phyloP scores from a whole-genome alignment of 1,284 basidiomycete genomes.

The Ceratobasidium sp. region DNA sequence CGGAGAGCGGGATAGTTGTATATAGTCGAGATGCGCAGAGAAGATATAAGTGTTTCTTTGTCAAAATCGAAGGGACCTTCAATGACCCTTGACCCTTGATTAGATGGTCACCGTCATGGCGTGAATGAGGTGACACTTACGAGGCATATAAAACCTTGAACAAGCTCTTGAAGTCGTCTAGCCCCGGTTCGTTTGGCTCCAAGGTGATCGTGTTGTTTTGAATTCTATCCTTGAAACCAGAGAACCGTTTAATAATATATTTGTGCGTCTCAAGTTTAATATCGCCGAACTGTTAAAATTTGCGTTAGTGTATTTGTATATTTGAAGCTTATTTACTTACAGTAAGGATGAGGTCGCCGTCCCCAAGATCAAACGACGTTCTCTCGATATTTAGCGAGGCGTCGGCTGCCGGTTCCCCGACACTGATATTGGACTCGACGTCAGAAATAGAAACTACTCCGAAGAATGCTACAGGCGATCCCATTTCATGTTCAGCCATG shows the following conservation, averaged over 20 bases:
- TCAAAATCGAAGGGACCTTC: slow-evolving; percentile 19
- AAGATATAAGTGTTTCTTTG: not conserved
- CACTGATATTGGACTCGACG: no score
- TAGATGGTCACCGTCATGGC: no score
- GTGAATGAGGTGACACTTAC: not conserved
- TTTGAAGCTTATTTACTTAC: no score
- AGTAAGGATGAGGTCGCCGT: no score
- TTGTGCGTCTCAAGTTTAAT: slow-evolving; percentile 25
- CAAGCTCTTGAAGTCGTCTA: not conserved
- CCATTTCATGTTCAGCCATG: no score
- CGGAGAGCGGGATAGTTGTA: slow-evolving; percentile 20
- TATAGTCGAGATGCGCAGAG: not conserved
- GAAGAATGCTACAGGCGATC: no score
- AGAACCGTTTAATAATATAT: slow-evolving; percentile 20
- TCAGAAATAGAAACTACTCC: no score
- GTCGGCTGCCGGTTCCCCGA: no score
- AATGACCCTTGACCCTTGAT: not conserved
- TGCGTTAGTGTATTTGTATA: no score
- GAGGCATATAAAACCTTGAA: slow-evolving; percentile 37
- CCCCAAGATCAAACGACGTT: no score
- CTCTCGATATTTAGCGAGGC: no score
- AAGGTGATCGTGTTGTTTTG: slow-evolving; percentile 6
- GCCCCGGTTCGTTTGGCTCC: not conserved
- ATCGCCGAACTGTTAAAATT: slow-evolving; percentile 7
- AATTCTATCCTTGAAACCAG: slow-evolving; percentile 6